A percentile compares a stretch with the other conserved stretches of the same genome.
Evolutionary conservation across 495 filamentous ascomycete genomes (phyloP).

Genomic region (Cercophora newfieldiana): DNA sequence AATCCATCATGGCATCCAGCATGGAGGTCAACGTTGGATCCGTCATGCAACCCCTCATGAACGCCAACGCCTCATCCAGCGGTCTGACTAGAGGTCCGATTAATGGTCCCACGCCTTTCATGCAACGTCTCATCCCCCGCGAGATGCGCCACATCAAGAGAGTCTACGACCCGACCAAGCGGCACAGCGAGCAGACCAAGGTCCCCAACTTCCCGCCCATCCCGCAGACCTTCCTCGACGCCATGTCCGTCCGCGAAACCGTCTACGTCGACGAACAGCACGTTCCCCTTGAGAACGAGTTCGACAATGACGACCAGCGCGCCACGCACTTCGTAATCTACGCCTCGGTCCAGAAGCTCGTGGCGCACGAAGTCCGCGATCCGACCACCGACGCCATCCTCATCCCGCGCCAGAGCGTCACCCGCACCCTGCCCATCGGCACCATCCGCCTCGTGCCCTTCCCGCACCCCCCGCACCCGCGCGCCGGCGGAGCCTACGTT

Average conservation of each 20-base stretch:
- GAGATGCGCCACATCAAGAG: too few relatives aligned
- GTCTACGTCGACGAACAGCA: slow-evolving; percentile 81
- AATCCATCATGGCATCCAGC: slow-evolving; percentile 47
- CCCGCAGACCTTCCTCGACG: slow-evolving; percentile 62
- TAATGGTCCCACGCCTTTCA: too few relatives aligned
- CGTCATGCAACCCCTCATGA: too few relatives aligned
- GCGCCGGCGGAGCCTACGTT: slow-evolving; percentile 43
- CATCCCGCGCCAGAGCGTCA: slow-evolving; percentile 38
- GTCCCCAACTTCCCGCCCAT: slow-evolving; percentile 14
- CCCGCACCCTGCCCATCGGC: slow-evolving; percentile 57
- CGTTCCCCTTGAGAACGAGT: slow-evolving; percentile 65
- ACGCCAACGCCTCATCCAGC: too few relatives aligned
- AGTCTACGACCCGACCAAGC: not conserved
- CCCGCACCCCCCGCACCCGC: slow-evolving; percentile 63
- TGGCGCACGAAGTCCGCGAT: slow-evolving; percentile 36
- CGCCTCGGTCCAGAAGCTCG: slow-evolving; percentile 48
- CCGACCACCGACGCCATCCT: slow-evolving; percentile 28
- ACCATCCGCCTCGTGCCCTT: slow-evolving; percentile 79
- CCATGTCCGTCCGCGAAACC: slow-evolving; percentile 70
- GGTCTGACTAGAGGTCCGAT: too few relatives aligned
- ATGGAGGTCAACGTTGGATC: too few relatives aligned
- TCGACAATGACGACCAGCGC: slow-evolving; percentile 75
- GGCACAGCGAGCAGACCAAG: slow-evolving; percentile 8
- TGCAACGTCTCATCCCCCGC: too few relatives aligned
- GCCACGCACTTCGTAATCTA: slow-evolving; percentile 84